Conservation (phyloP, 148 eudicot genomes). For the Chenopodium quinoa region DNA sequence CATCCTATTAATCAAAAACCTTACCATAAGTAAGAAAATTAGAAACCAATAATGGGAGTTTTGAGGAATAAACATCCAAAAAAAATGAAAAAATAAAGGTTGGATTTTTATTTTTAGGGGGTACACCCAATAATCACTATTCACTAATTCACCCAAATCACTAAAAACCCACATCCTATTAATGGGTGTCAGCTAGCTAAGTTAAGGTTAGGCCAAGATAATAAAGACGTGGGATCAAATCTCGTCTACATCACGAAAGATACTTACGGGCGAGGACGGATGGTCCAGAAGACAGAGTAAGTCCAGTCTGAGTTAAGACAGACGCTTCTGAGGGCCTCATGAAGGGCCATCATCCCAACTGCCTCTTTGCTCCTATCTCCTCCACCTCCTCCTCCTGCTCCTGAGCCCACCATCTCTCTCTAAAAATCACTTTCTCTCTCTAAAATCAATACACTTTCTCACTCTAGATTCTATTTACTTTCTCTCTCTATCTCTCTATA, state of each 20-base stretch:
- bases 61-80: neutral
- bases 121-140: no score
- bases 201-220: no score
- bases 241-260: neutral
- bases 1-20: neutral
- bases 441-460: constrained; percentile 17
- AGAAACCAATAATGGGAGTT: neutral
- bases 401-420: constrained; percentile 73
- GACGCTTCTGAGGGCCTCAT: constrained; percentile 81
- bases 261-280: constrained; percentile 87
- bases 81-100: neutral
- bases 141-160: neutral
- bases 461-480: neutral
- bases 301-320: constrained; percentile 93
- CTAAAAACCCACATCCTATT: constrained; percentile 8
- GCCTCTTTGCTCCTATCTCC: constrained; percentile 89
- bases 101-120: no score
- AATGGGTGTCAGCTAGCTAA: no score
- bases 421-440: constrained; percentile 22
- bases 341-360: constrained; percentile 99
- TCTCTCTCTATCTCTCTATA: neutral
- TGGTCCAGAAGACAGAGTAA: constrained; percentile 99
- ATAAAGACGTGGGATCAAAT: no score
- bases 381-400: constrained; percentile 46
- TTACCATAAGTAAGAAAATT: neutral